Conservation (phyloP, 192 early-diverging fungal species). For the Coemansia sp. region DNA sequence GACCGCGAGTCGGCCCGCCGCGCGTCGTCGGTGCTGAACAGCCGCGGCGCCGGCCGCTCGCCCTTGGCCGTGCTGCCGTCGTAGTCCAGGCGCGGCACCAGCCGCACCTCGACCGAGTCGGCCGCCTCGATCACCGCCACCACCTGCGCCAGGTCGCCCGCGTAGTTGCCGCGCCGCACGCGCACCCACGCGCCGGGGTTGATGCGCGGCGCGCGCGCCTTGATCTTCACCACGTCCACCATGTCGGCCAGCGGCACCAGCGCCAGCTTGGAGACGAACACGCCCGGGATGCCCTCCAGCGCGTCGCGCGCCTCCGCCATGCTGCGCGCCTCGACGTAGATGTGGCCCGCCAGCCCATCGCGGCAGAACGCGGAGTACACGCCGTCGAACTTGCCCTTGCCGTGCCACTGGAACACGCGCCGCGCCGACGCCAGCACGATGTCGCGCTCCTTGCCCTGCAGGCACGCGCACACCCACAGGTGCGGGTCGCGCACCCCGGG, state of each 20-base stretch:
- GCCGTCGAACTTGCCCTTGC: slow-evolving; percentile 59
- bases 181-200: slow-evolving; percentile 81
- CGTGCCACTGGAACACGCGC: slow-evolving; percentile 67
- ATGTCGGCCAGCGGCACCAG: slow-evolving; percentile 92
- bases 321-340: slow-evolving; percentile 87
- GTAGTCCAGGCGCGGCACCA: slow-evolving; percentile 76
- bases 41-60: slow-evolving; percentile 66
- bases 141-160: slow-evolving; percentile 90
- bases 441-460: slow-evolving; percentile 84
- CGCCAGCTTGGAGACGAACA: slow-evolving; percentile 66
- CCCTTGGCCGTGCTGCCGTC: slow-evolving; percentile 32
- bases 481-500: slow-evolving; percentile 86
- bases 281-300: slow-evolving; percentile 71
- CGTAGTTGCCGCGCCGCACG: slow-evolving; percentile 88
- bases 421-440: slow-evolving; percentile 78
- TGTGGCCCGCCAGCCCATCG: slow-evolving; percentile 82
- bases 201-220: slow-evolving; percentile 54
- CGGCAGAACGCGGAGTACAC: slow-evolving; percentile 82
- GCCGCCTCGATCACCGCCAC: slow-evolving; percentile 61
- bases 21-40: slow-evolving; percentile 62
- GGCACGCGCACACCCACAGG: slow-evolving; percentile 86
- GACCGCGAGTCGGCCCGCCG: slow-evolving; percentile 57
- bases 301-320: slow-evolving; percentile 78
- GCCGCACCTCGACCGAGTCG: slow-evolving; percentile 63
- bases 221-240: slow-evolving; percentile 82